Evolutionary conservation across 2,329 filamentous ascomycete species (phyloP), one percentile per base, ranked within the genome.

Genomic region (Trichoderma breve): DNA sequence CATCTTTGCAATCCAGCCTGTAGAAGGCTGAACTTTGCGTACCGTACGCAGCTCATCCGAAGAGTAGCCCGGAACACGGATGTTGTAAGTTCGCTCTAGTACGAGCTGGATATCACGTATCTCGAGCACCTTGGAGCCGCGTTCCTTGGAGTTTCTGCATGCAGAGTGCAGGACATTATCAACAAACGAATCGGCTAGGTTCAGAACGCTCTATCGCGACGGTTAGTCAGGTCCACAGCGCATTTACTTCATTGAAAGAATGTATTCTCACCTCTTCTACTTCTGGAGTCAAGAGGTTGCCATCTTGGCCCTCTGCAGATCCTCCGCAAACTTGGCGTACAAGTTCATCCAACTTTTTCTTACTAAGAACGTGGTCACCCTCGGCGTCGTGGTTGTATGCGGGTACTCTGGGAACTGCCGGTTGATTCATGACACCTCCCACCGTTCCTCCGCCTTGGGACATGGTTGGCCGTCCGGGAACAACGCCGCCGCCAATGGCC

Each of bases 1-100:
- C 92, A 99, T 97, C 86, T 99, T 99, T 76, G 93, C 92, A 74
- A 96, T 95, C 94, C 96, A 99, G 26, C 90, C 93, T 18, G 92
- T 85, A 24, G 94, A 91, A 2, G 96, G 96, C 80, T 96, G 92
- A 68, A 97, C 92, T 85, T 98, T 98, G 80, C 95, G 91, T 34
- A 98, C 95, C 0, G 94, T 98, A 71, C 96, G 91, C 73, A 98
- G 89, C 83, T 99, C 96, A 79, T 99, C 96, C 4, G 94, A 93
- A 0, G 94, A 93, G 83, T 97, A 98, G 14, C 96, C 96, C 0
- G 96, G 96, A 72, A 99, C 94, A 71, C 93, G 92, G 78, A 96
- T 95, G 82, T 96, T 96, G 86, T 94, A 95, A 73, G 92, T 92
- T 73, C 93, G 90, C 82, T 96, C 93, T 2, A 96, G 88, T 7